These are phyloP conservation scores for Oxyria digyna DNA, from an alignment of 148 eudicot genomes.

Conservation along the genomic window DNA sequence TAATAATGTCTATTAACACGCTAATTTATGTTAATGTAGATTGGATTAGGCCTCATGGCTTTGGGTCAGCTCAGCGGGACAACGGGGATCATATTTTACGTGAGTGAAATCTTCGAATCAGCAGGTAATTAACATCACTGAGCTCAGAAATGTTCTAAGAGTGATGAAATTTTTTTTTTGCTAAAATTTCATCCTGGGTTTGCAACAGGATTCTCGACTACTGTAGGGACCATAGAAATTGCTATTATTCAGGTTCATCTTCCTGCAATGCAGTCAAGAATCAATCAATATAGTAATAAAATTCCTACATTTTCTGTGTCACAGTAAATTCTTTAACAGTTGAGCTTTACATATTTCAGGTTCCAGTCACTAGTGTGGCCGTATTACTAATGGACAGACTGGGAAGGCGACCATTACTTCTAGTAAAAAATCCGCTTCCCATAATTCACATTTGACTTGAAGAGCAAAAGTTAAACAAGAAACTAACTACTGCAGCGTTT, in stretches of 20 bases:
- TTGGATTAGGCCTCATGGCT: conserved; percentile 45
- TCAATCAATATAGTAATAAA: not conserved
- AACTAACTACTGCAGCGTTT: not conserved
- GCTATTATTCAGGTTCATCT: conserved; percentile 45
- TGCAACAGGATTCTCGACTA: conserved; percentile 40
- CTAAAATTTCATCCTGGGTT: not conserved
- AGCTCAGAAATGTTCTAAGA: not conserved
- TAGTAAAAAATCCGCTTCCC: conserved; percentile 16
- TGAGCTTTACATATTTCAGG: conserved; percentile 16
- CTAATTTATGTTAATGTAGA: conserved; percentile 14
- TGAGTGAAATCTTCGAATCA: conserved; percentile 32
- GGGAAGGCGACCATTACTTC: conserved; percentile 40
- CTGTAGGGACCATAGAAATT: conserved; percentile 38
- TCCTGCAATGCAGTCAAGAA: not conserved
- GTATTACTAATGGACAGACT: conserved; percentile 33
- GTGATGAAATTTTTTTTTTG: not conserved
- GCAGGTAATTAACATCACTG: conserved; percentile 26
- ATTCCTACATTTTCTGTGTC: not conserved
- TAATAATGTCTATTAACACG: not conserved
- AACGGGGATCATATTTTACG: conserved; percentile 35
- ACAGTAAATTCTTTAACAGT: not conserved
- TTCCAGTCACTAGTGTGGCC: conserved; percentile 24
- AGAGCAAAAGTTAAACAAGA: too few species aligned
- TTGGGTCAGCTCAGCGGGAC: conserved; percentile 39
- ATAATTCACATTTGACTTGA: not conserved